phyloP scores from a whole-genome alignment of 2,329 filamentous ascomycete species.

The Alternaria gansuensis region DNA sequence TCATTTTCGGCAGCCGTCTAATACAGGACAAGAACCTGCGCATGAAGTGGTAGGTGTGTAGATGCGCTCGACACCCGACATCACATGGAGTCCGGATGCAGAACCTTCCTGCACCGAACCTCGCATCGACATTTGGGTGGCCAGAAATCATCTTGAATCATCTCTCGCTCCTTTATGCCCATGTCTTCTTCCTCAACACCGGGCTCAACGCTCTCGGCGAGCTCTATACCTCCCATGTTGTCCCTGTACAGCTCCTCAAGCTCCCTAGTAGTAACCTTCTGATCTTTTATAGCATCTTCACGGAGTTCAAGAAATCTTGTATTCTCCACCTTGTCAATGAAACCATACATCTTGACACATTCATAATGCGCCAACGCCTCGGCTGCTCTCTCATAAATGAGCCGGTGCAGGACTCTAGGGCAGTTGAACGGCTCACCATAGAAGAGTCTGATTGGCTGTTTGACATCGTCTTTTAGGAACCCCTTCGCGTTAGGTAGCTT shows the following conservation, averaged over 20 bases:
- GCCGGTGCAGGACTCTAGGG: constrained; percentile 32
- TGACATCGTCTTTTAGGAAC: constrained; percentile 15
- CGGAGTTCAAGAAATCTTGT: constrained; percentile 17
- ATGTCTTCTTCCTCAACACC: not conserved
- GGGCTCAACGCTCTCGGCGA: constrained; percentile 14
- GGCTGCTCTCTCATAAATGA: constrained; percentile 40
- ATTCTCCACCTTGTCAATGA: constrained; percentile 36
- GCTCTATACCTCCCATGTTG: constrained; percentile 27
- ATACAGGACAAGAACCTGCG: constrained; percentile 26
- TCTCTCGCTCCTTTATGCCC: not conserved
- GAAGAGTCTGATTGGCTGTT: constrained; percentile 29
- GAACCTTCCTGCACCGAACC: constrained; percentile 9
- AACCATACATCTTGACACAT: constrained; percentile 23
- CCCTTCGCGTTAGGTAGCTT: constrained; percentile 25
- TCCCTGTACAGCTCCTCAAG: constrained; percentile 30
- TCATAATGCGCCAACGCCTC: constrained; percentile 23
- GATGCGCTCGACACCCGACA: not conserved
- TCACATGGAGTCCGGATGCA: not conserved
- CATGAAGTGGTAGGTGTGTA: constrained; percentile 22
- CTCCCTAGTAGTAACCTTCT: constrained; percentile 25
- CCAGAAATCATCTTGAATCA: constrained; percentile 18
- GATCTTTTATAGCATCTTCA: not conserved
- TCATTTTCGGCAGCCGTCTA: constrained; percentile 35
- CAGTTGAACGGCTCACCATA: constrained; percentile 31
- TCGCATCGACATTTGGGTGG: constrained; percentile 29